Evolutionary conservation across 2,329 filamentous ascomycete genomes (phyloP), one percentile per base, ranked within the genome.

Genomic region (Tolypocladium inflatum): DNA sequence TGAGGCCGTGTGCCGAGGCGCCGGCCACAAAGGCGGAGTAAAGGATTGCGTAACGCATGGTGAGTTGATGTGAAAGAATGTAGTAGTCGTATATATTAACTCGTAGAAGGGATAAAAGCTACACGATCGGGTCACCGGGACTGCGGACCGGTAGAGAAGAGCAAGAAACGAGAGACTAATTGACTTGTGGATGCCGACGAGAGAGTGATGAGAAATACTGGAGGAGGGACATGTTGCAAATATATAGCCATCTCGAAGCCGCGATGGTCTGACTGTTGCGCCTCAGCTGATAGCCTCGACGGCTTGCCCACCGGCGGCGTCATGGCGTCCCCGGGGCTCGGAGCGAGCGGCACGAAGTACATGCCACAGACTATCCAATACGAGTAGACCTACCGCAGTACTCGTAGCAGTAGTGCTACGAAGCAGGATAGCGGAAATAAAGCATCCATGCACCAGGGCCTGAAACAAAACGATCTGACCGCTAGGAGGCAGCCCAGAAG

Each of bases 1-100:
- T 73, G 57, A 85, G 74, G 69, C 83, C 83, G 71, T 87, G 83
- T 56, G 80, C 81, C 53, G 78, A 78, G 64, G 78, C 76, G 62
- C 77, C 71, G 65, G 80, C 75, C 64, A 77, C 69, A 61, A 80
- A 63, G 58, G 67, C 65, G 17, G 67, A 62, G n/a, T 64, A 64
- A 37, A 68, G 54, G 55, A 68, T 30, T 50, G 65, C 57, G 63
- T 65, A 70, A 57, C 66, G 67, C 70, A 73, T 73, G 33, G 62
- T 70, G 59, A 53, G 43, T 26, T 26, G 37, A 54, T 43, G 55
- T 41, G 43, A 37, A 41, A 53, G 55, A 21, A 33, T 38, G n/a
- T 2, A 50, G 26, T 10, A 33, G 23, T 11, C 45, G 23, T n/a
- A 19, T 5, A 17, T 19, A 33, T 13, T 10, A 50, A 33, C 15